Evolutionary conservation across 2,329 filamentous ascomycete species (phyloP), one percentile per base, ranked within the genome.

Genomic region (Verticillium klebahnii): DNA sequence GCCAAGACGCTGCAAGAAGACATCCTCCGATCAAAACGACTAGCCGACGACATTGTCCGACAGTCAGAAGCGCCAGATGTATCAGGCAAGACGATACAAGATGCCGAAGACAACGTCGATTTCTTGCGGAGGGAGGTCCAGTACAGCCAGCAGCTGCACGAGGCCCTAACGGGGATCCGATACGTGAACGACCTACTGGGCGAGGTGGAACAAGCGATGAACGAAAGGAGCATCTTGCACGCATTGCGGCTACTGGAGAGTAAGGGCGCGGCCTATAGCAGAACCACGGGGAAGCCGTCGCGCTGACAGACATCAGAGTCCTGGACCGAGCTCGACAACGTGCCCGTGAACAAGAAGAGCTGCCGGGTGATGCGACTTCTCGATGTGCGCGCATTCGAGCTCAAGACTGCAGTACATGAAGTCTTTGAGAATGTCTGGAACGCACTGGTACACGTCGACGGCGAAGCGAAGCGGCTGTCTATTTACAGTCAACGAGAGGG

Each of bases 1-100:
- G 92, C 93, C 57, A 92, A 92, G 74, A 86, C 89, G 59, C 84
- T 97, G 8, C 92, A 96, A 73, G 85, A 89, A 64, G 94, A 97
- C 71, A 94, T 97, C 66, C 86, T 91, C 69, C 85, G 86, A 56
- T 94, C 92, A 29, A 89, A 92, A 69, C 83, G 85, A 17, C 88
- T 93, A 39, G 93, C 94, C 25, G 88, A 88, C 69, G 88, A 93
- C 62, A 96, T 98, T 62, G 85, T 94, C 5, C 84, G 88, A 55
- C 86, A 92, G 69, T 89, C 93, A 59, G 89, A 94, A 70, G 85
- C 81, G 2, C 83, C 83, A 1, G 80, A 79, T 58, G 74, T 81
- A 1, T 83, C 82, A 0, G 85, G 85, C 3, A 78, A 83, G 66
- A 74, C 80, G 1, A 79, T 84, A 40, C 71, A 80, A 34, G 80